Percentiles rank a stretch among this genome's conserved stretches.
Conservation (phyloP, 2,329 filamentous ascomycete genomes). For the Clonostachys byssicola region DNA sequence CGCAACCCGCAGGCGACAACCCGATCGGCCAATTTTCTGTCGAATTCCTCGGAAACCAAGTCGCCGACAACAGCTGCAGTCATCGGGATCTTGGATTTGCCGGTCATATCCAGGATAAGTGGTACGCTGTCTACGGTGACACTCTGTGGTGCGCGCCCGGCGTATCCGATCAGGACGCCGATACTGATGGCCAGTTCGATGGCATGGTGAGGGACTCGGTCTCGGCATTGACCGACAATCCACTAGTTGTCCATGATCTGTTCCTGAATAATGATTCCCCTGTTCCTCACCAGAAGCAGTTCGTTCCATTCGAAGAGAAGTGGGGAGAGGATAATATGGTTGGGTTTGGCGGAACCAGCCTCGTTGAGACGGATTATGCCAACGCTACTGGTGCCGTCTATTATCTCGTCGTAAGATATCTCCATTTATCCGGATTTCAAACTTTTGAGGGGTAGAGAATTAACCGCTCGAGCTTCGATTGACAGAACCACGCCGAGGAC, state of each 20-base stretch:
- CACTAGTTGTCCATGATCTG: slow-evolving; percentile 26
- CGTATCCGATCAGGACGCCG: slow-evolving; percentile 19
- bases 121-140: slow-evolving; percentile 31
- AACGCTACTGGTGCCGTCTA: slow-evolving; percentile 22
- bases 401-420: slow-evolving; percentile 24
- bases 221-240: slow-evolving; percentile 24
- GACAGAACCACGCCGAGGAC: slow-evolving; percentile 22
- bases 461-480: background rate
- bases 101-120: slow-evolving; percentile 24
- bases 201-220: slow-evolving; percentile 32
- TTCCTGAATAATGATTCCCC: slow-evolving; percentile 22
- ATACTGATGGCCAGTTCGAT: slow-evolving; percentile 23
- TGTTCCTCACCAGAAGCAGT: slow-evolving; percentile 22
- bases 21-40: slow-evolving; percentile 20
- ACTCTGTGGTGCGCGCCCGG: slow-evolving; percentile 26
- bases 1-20: slow-evolving; percentile 26
- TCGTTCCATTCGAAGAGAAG: slow-evolving; percentile 24
- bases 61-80: slow-evolving; percentile 27
- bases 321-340: slow-evolving; percentile 27
- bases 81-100: slow-evolving; percentile 30
- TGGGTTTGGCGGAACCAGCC: slow-evolving; percentile 32
- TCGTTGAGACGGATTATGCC: slow-evolving; percentile 23
- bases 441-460: background rate
- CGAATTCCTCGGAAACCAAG: slow-evolving; percentile 26
- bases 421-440: background rate